Evolutionary conservation across 2,329 filamentous ascomycete genomes (phyloP), one percentile per base, ranked within the genome.

Genomic region (Cryphonectria naterciae): DNA sequence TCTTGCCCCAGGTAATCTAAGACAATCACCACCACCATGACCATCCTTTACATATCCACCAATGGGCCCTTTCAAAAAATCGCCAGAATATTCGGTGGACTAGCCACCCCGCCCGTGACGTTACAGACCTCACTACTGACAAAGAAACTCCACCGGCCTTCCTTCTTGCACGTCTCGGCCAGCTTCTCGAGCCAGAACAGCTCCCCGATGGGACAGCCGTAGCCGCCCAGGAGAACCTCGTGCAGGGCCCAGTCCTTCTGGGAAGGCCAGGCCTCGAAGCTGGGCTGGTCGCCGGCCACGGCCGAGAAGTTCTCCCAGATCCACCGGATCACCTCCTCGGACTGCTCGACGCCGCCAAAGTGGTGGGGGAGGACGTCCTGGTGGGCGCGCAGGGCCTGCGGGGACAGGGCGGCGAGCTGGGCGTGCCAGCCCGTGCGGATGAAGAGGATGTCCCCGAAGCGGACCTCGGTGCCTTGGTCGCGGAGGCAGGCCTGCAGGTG

Each of bases 391-490:
- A 85, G 78, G 28, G 84, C 76, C 4, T 77, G 72, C 5, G 78
- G 73, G 1, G 80, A 77, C 32, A 84, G 81, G n/a, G 75, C 73
- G 4, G 80, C 76, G 68, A 81, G 81, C 1, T 81, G 77, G 41
- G 77, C 77, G 73, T 83, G 83, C 75, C 84, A 88, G 15, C 86
- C 79, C 0, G 76, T 82, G 8, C 86, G 83, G 37, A 87, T 80
- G 73, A 88, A 79, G 3, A 88, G 77, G 46, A 88, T 83, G 73
- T 88, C 86, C 13, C 86, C 86, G 68, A 86, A 85, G n/a, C 80
- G 77, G 41, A 87, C 78, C 73, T 84, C 80, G 0, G 84, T 85
- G 11, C 83, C 83, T 75, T 88, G 85, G 4, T 81, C 79, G 28
- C 77, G 76, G 0, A 84, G 82, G 60, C 84, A 83, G 5, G 79